Base-by-base conservation (phyloP, 495 filamentous ascomycete species). In the Penicillium macrosclerotiorum region DNA sequence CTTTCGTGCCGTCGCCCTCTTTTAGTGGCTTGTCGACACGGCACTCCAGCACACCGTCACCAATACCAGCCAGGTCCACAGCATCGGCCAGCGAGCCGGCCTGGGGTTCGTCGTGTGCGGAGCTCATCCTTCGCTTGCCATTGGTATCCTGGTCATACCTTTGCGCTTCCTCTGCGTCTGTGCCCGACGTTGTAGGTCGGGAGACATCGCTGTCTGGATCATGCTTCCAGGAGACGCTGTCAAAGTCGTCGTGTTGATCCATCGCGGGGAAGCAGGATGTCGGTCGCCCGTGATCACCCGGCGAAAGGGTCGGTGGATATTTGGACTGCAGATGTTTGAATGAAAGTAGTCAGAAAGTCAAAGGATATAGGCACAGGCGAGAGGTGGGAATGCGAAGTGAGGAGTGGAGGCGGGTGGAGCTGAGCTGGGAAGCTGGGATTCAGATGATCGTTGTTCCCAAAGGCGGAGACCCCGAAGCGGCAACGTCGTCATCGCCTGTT, bases 1-100 rank as follows among this genome's bases (percentile, higher is more conserved):
- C 91, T 67, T 96, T 96, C 39, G 90, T 94, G n/a, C 94, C 92
- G 58, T 96, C 90, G 54, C 88, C 89, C 68, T 96, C 93, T 62
- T 96, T 96, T 55, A 89, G 75, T 13, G 93, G 90, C 31, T 81
- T 75, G 34, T 81, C 79, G 18, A 98, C 91, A 24, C 64, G 81
- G 61, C 89, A 95, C 55, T 96, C 88, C 32, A 98, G 77, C 19
- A 80, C 78, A 39, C 90, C 91, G 40, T 86, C 84, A 44, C 82
- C 87, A 49, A 88, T 73, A 36, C 85, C 86, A 45, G 79, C 81
- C 41, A 82, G 71, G 54, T 85, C 83, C 27, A 78, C 69, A 38
- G 73, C 65, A 54, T 83, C 81, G 13, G 79, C 78, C 46, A 73
- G 63, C 45, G 68, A 55, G 11, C 78, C 80, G 12, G 80, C 74